These are phyloP conservation scores for Aphanomyces cochlioides DNA, from an alignment of 352 stramenopile species.

Conservation along the genomic window DNA sequence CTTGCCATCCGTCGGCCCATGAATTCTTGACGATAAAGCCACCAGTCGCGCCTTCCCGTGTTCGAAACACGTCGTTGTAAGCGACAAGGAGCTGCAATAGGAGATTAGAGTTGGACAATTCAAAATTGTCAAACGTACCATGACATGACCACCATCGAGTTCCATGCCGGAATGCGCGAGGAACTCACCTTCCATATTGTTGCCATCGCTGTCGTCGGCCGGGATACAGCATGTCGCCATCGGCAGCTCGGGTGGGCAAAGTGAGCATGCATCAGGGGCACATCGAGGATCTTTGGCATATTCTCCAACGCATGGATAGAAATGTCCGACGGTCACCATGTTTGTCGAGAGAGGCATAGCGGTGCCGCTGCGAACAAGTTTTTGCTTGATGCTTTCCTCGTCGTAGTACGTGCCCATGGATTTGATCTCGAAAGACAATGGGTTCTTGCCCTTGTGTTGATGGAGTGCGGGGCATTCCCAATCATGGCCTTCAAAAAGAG, in stretches of 20 bases:
- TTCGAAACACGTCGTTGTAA: slow-evolving; percentile 64
- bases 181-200: slow-evolving; percentile 69
- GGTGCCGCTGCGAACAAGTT: slow-evolving; percentile 38
- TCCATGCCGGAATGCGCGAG: slow-evolving; percentile 52
- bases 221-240: slow-evolving; percentile 58
- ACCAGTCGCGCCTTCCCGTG: slow-evolving; percentile 54
- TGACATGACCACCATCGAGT: slow-evolving; percentile 54
- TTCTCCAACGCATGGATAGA: slow-evolving; percentile 56
- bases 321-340: slow-evolving; percentile 55
- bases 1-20: slow-evolving; percentile 60
- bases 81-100: slow-evolving; percentile 40
- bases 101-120: not conserved
- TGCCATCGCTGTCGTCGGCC: slow-evolving; percentile 41
- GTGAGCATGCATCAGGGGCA: slow-evolving; percentile 43
- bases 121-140: slow-evolving; percentile 36
- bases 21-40: slow-evolving; percentile 79
- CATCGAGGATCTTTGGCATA: slow-evolving; percentile 46
- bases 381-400: slow-evolving; percentile 41
- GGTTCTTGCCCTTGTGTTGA: slow-evolving; percentile 35
- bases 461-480: slow-evolving; percentile 42
- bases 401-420: slow-evolving; percentile 55
- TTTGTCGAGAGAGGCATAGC: slow-evolving; percentile 56
- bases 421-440: slow-evolving; percentile 42
- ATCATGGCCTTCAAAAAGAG: slow-evolving; percentile 42
- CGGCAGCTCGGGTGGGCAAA: slow-evolving; percentile 48